Base-by-base conservation (phyloP, 1,284 basidiomycete genomes). In the Ustilago trichophora region DNA sequence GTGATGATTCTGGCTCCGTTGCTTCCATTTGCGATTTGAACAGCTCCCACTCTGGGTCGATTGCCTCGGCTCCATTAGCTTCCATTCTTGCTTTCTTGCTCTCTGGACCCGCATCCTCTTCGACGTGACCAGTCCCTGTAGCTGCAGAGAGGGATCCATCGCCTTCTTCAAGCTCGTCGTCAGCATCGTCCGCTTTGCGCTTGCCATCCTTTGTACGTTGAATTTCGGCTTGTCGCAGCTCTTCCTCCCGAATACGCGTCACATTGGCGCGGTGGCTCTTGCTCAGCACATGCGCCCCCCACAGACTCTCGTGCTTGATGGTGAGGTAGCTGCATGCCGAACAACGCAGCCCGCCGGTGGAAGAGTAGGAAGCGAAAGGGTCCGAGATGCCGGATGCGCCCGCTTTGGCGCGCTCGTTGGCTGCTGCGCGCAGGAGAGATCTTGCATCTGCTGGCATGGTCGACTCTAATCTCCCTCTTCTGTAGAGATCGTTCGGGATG, bases 241-340 rank as follows among this genome's bases (percentile, higher is more conserved):
- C 59, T 16, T 72, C 65, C 12, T 59, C 47, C 7, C 50, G 26
- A 34, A 72, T 45, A 0, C 56, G 49, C 3, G 54, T 41, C 6
- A 38, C 58, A 15, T 69, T 73, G 22, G 31, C 19, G 4, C 71
- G 66, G 27, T 73, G 71, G n/a, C 54, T 69, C 25, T 73, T 70
- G 51, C 72, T 72, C 7, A 57, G 46, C 6, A 59, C 62, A 43
- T 76, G 74, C 2, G 68, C 41, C 22, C 51, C 51, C 74, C 74
- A 76, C 5, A 76, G 63, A 25, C 49, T 66, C 27, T 76, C 74
- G 44, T 74, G 74, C 53, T 73, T 76, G 56, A 76, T 65, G 24
- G 60, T 33, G 16, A 63, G 43, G 25, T 48, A 69, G 53, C 58
- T 52, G 63, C 74, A 76, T 11, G 74, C 74, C 2, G 60, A 53